These are phyloP conservation scores for Aspergillus tubingensis DNA, from an alignment of 2,329 filamentous ascomycete species.

Conservation along the genomic window DNA sequence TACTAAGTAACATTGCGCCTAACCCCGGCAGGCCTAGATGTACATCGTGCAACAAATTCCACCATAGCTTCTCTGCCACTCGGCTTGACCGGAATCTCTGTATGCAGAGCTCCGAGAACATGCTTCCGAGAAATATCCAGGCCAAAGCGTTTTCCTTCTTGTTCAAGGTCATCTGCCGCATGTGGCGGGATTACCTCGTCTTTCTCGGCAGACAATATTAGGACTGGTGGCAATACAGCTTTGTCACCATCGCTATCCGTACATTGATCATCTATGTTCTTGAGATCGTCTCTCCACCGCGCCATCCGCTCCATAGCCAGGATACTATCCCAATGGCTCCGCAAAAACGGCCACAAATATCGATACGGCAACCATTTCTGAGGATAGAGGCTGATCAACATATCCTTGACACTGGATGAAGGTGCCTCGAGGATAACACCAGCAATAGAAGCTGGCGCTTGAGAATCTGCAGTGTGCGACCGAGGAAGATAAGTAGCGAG, in stretches of 20 bases:
- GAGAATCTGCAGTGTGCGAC: neutral
- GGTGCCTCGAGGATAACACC: constrained; percentile 73
- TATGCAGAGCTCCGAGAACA: constrained; percentile 53
- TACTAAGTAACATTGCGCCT: neutral
- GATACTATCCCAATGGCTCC: constrained; percentile 59
- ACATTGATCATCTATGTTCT: neutral
- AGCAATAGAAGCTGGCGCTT: constrained; percentile 29
- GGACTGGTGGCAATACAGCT: constrained; percentile 28
- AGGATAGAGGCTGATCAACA: constrained; percentile 73
- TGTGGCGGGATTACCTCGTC: constrained; percentile 48
- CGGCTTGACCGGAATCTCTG: constrained; percentile 47
- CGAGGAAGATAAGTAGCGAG: constrained; percentile 45
- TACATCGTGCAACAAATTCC: constrained; percentile 21
- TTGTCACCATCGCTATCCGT: neutral
- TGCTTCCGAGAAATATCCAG: constrained; percentile 41
- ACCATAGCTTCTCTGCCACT: constrained; percentile 46
- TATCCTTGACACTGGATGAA: constrained; percentile 68
- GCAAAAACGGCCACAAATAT: constrained; percentile 72
- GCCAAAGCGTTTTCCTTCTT: constrained; percentile 35
- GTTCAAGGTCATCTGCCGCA: constrained; percentile 38
- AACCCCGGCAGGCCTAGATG: neutral
- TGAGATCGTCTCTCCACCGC: constrained; percentile 13
- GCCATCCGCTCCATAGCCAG: constrained; percentile 45
- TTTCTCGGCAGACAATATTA: constrained; percentile 45
- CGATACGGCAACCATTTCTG: constrained; percentile 79